phyloP scores from a whole-genome alignment of 2,329 filamentous ascomycete species.

The Ophiocordyceps polyrhachis-furcata region DNA sequence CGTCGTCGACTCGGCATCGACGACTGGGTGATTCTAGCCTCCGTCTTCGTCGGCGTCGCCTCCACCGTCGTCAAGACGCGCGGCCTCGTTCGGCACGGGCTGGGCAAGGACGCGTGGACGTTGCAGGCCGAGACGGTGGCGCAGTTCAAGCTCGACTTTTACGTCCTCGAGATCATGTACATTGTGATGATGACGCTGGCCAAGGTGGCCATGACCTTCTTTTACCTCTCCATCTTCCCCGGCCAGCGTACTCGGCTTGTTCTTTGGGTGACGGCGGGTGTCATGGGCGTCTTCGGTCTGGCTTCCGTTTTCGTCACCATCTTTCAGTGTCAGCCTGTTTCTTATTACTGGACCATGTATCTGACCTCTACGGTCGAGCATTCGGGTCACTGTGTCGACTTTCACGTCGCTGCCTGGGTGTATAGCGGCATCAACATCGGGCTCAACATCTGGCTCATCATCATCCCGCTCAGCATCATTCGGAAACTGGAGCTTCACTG shows the following conservation, averaged over 20 bases:
- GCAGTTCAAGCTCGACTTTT: background rate
- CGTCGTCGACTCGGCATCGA: constrained; percentile 13
- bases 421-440: constrained; percentile 1
- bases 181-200: background rate
- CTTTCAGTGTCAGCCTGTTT: background rate
- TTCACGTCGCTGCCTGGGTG: background rate
- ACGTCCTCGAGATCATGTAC: background rate
- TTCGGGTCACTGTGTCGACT: background rate
- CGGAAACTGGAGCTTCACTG: constrained; percentile 1
- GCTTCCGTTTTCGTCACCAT: background rate
- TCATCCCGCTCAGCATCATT: constrained; percentile 1
- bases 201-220: background rate
- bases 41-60: constrained; percentile 7
- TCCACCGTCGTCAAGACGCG: constrained; percentile 9
- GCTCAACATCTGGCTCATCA: constrained; percentile 1
- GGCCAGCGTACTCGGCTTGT: background rate
- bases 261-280: background rate
- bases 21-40: constrained; percentile 11
- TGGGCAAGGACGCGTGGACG: constrained; percentile 17
- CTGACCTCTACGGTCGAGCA: background rate
- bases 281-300: background rate
- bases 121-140: constrained; percentile 3
- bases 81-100: constrained; percentile 9
- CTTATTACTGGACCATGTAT: constrained; percentile 1
- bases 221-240: constrained; percentile 1